A percentile compares a stretch with the other conserved stretches of the same genome.
phyloP scores from a whole-genome alignment of 164 flowering plant species.

The Vitis amurensis region DNA sequence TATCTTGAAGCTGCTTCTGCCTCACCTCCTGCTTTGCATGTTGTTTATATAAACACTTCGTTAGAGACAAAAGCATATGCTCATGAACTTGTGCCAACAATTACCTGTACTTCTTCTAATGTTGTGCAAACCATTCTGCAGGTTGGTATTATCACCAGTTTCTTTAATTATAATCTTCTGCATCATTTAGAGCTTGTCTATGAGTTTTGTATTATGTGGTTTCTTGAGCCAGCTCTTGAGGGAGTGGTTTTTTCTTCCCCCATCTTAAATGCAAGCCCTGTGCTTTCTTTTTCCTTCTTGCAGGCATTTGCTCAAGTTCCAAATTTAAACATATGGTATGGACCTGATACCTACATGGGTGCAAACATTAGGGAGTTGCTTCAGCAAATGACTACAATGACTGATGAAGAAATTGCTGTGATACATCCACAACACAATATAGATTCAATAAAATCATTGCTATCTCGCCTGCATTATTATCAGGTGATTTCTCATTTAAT shows the following conservation, averaged over 20 bases:
- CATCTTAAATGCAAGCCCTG: neutral
- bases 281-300: conserved; percentile 4
- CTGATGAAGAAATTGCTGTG: conserved; percentile 85
- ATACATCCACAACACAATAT: conserved; percentile 78
- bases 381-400: conserved; percentile 83
- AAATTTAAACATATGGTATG: conserved; percentile 75
- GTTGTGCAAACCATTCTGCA: conserved; percentile 91
- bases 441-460: conserved; percentile 65
- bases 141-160: conserved; percentile 39
- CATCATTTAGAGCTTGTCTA: neutral
- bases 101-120: conserved; percentile 97
- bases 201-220: neutral
- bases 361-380: conserved; percentile 84
- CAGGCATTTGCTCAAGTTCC: conserved; percentile 96
- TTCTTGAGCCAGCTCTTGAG: neutral
- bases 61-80: conserved; percentile 93
- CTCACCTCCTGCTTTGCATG: conserved; percentile 82
- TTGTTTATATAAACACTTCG: conserved; percentile 88
- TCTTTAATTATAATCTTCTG: neutral
- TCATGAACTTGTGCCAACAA: conserved; percentile 93
- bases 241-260: neutral
- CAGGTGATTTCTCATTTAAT: conserved; percentile 46
- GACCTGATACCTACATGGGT: conserved; percentile 99
- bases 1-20: conserved; percentile 70
- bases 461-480: conserved; percentile 81